A percentile compares a stretch with the other conserved stretches of the same genome.
Conservation (phyloP, 2,329 filamentous ascomycete species). For the Beauveria varroae region DNA sequence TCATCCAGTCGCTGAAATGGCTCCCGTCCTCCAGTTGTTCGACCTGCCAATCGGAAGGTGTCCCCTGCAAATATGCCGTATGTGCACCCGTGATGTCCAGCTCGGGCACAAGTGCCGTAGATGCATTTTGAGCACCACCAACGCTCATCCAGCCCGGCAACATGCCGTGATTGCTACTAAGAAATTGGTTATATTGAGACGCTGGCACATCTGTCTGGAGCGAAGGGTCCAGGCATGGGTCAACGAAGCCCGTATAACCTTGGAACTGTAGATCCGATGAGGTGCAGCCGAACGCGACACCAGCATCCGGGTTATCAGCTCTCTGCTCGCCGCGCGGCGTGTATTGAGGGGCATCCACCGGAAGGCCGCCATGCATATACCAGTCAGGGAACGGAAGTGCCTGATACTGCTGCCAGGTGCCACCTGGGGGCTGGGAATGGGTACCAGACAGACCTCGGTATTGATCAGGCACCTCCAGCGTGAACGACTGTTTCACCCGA, state of each 20-base stretch:
- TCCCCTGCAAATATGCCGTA: conserved; percentile 25
- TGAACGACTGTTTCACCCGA: neutral
- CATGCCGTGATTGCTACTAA: neutral
- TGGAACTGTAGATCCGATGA: neutral
- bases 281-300: neutral
- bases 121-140: neutral
- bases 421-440: neutral
- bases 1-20: conserved; percentile 27
- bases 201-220: neutral
- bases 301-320: neutral
- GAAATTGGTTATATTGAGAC: neutral
- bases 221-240: conserved; percentile 1
- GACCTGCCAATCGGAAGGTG: conserved; percentile 27
- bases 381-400: neutral
- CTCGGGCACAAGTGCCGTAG: conserved; percentile 12
- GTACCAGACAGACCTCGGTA: neutral
- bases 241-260: neutral
- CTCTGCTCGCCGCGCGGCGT: neutral
- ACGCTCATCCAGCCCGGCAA: neutral
- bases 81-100: conserved; percentile 15
- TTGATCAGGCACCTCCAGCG: neutral
- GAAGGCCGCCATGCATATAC: neutral
- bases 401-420: neutral
- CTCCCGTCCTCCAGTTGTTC: conserved; percentile 24
- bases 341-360: neutral